A percentile compares a stretch with the other conserved stretches of the same genome.
phyloP scores from a whole-genome alignment of 2,329 filamentous ascomycete species.

The Stemphylium vesicarium region DNA sequence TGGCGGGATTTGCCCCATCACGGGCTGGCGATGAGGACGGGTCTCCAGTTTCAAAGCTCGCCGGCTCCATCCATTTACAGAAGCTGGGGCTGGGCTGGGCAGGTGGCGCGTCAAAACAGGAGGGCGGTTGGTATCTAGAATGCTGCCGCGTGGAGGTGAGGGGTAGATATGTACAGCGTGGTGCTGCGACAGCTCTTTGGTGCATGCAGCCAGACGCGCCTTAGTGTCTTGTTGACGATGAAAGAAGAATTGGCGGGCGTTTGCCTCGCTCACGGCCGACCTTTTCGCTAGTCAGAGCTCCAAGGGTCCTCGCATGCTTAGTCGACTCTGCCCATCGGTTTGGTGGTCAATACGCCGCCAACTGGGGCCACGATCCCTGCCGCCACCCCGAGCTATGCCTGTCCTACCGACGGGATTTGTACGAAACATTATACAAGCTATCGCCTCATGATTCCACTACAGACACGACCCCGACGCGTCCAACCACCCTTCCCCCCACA shows the following conservation, averaged over 20 bases:
- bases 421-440: background rate
- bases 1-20: slow-evolving; percentile 31
- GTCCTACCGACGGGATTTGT: background rate
- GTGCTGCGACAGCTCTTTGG: background rate
- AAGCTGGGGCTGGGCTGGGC: slow-evolving; percentile 25
- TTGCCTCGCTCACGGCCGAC: too few species aligned
- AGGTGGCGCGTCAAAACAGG: slow-evolving; percentile 28
- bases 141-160: slow-evolving; percentile 20
- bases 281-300: too few species aligned
- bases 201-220: slow-evolving; percentile 15
- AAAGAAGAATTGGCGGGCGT: background rate
- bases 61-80: slow-evolving; percentile 52
- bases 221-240: slow-evolving; percentile 21
- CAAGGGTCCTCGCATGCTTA: too few species aligned
- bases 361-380: background rate
- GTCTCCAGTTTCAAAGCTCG: slow-evolving; percentile 38
- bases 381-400: background rate
- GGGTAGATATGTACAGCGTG: slow-evolving; percentile 22
- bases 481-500: background rate
- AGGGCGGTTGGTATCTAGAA: slow-evolving; percentile 20
- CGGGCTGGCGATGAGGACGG: slow-evolving; percentile 31
- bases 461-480: background rate
- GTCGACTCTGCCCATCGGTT: too few species aligned
- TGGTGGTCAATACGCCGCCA: too few species aligned
- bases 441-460: background rate